These are phyloP conservation scores for Fusarium sacchari DNA, from an alignment of 2,329 filamentous ascomycete species.

Conservation along the genomic window DNA sequence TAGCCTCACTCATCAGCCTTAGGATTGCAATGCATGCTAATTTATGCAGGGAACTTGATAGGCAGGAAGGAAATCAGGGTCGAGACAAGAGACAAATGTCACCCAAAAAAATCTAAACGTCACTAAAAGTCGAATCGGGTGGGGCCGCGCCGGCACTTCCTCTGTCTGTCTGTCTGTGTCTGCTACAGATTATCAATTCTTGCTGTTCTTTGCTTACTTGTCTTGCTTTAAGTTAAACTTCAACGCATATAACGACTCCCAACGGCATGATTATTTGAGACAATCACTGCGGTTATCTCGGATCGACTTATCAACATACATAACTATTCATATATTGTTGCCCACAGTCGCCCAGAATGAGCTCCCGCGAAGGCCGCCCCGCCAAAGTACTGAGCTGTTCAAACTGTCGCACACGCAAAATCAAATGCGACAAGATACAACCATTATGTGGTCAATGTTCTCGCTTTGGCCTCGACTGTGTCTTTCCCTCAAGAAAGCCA, in stretches of 20 bases:
- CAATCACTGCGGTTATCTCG: background rate
- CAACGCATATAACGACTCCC: constrained; percentile 12
- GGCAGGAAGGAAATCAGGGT: background rate
- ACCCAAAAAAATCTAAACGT: constrained; percentile 29
- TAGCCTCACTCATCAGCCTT: constrained; percentile 16
- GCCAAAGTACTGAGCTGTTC: constrained; percentile 62
- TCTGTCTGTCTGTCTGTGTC: background rate
- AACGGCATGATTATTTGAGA: background rate
- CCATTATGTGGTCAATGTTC: constrained; percentile 64
- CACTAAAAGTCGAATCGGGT: constrained; percentile 18
- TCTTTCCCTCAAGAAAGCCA: constrained; percentile 57
- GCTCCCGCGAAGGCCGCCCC: constrained; percentile 20
- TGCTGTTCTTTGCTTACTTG: background rate
- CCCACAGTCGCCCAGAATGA: constrained; percentile 29
- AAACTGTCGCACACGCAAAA: constrained; percentile 70
- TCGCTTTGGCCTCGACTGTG: constrained; percentile 58
- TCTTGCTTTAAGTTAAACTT: constrained; percentile 8
- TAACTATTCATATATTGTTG: background rate
- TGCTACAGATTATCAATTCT: background rate
- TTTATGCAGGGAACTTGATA: background rate
- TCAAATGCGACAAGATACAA: constrained; percentile 67
- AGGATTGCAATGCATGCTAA: background rate
- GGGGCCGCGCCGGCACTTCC: constrained; percentile 24
- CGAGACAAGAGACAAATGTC: background rate
- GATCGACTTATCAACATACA: background rate